A percentile compares a stretch with the other conserved stretches of the same genome.
These are phyloP conservation scores for Raddia guianensis DNA, from an alignment of 176 grass and related monocot genomes.

Conservation along the genomic window DNA sequence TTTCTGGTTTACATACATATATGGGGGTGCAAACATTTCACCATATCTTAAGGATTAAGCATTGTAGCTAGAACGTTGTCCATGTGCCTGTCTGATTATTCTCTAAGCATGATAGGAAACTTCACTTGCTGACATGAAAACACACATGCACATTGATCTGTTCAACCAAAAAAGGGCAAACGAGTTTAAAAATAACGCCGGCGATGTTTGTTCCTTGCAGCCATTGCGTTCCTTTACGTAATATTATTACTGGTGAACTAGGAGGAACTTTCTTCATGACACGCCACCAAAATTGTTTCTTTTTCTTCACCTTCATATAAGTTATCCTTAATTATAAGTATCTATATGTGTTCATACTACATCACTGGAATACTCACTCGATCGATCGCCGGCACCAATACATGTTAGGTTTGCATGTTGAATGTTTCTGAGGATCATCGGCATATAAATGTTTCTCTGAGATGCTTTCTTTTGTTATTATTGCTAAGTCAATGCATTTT, in stretches of 20 bases:
- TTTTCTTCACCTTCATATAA: not conserved
- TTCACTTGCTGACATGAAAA: not conserved
- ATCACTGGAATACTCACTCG: not conserved
- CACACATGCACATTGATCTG: constrained; percentile 29
- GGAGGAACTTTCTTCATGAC: constrained; percentile 32
- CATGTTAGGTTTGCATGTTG: not conserved
- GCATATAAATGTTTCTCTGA: not conserved
- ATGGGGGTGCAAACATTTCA: not conserved
- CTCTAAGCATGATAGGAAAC: not conserved
- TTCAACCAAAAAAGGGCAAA: constrained; percentile 4
- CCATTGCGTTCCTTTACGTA: constrained; percentile 21
- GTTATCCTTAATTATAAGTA: constrained; percentile 1
- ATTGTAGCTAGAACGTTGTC: not conserved
- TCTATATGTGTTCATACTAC: constrained; percentile 42
- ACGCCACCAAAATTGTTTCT: not conserved
- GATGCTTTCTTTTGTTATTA: too few relatives aligned
- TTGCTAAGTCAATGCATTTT: not conserved
- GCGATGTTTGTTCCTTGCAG: constrained; percentile 29
- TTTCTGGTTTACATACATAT: not conserved
- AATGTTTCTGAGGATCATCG: not conserved
- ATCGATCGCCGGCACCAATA: not conserved
- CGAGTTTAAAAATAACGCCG: constrained; percentile 13
- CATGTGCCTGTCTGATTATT: not conserved
- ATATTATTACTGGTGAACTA: not conserved
- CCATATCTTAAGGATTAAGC: constrained; percentile 26